phyloP scores from a whole-genome alignment of 2,329 filamentous ascomycete genomes.

The Knufia fluminis region DNA sequence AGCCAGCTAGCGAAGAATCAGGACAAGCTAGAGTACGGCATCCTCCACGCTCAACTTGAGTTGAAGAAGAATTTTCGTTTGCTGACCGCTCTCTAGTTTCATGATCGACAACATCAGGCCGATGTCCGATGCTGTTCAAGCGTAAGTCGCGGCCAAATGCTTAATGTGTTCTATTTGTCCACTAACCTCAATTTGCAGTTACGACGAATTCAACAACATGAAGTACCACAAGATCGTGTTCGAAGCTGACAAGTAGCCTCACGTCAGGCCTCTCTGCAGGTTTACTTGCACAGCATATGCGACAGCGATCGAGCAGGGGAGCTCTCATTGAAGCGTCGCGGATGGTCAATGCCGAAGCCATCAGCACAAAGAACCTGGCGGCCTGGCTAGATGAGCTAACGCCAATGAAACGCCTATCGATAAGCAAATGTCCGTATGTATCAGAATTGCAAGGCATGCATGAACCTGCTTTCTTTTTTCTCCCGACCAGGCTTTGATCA shows the following conservation, averaged over 20 bases:
- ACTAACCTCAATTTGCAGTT: slow-evolving; percentile 3
- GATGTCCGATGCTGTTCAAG: slow-evolving; percentile 10
- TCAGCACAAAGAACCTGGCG: neutral
- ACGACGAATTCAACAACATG: slow-evolving; percentile 12
- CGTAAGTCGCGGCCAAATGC: slow-evolving; percentile 7
- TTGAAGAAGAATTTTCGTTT: neutral
- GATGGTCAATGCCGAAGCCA: too few species aligned
- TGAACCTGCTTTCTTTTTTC: too few species aligned
- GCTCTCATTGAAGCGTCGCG: too few species aligned
- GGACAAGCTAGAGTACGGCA: slow-evolving; percentile 9
- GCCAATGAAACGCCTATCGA: neutral
- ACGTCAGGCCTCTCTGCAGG: neutral
- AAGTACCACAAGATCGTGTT: slow-evolving; percentile 13
- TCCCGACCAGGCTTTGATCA: too few species aligned
- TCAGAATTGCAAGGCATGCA: too few species aligned
- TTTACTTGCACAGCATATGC: neutral
- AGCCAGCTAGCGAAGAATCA: slow-evolving; percentile 9
- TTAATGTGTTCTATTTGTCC: neutral
- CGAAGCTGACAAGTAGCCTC: slow-evolving; percentile 8
- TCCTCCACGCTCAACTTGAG: neutral
- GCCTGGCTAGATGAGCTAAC: neutral
- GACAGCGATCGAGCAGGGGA: neutral
- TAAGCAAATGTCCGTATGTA: neutral
- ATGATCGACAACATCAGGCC: slow-evolving; percentile 12
- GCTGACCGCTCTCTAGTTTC: slow-evolving; percentile 8